A percentile compares a stretch with the other conserved stretches of the same genome.
phyloP scores from a whole-genome alignment of 768 basidiomycete genomes.

The Podaxis pistillaris region DNA sequence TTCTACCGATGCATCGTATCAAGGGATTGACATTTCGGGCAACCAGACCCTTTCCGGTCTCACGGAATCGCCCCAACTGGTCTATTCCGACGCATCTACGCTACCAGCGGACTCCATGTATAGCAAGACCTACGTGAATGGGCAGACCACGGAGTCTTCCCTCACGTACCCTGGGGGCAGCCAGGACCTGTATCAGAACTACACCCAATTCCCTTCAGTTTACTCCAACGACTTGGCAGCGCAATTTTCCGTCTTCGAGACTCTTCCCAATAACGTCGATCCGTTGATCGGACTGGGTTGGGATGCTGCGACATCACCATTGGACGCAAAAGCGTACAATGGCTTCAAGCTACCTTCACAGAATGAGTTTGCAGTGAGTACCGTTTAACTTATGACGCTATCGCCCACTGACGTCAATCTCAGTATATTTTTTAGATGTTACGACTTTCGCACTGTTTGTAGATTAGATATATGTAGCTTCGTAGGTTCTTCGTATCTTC shows the following conservation, averaged over 20 bases:
- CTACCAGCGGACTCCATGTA: conserved; percentile 16
- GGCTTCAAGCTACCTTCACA: conserved; percentile 30
- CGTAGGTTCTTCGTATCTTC: conserved; percentile 1
- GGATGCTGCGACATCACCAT: conserved; percentile 23
- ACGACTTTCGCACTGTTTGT: conserved; percentile 5
- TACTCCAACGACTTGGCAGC: conserved; percentile 29
- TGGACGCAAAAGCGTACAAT: conserved; percentile 28
- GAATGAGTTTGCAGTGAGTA: conserved; percentile 29
- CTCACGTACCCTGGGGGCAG: conserved; percentile 9
- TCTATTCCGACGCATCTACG: conserved; percentile 19
- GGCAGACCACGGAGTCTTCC: conserved; percentile 10
- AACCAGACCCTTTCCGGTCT: conserved; percentile 30
- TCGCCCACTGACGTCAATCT: conserved; percentile 9
- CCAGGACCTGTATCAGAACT: conserved; percentile 8
- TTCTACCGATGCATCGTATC: conserved; percentile 28
- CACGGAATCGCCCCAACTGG: conserved; percentile 29
- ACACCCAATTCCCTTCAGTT: conserved; percentile 28
- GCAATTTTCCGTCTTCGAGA: conserved; percentile 33
- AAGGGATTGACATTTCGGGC: conserved; percentile 32
- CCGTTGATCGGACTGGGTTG: conserved; percentile 29
- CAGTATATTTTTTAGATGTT: conserved; percentile 26
- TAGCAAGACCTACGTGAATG: conserved; percentile 12
- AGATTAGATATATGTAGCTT: conserved; percentile 10
- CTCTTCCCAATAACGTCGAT: conserved; percentile 25
- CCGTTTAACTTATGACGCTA: not conserved